These are phyloP conservation scores for Starmerella sirachaensis DNA, from an alignment of 805 yeast genomes.

Conservation along the genomic window DNA sequence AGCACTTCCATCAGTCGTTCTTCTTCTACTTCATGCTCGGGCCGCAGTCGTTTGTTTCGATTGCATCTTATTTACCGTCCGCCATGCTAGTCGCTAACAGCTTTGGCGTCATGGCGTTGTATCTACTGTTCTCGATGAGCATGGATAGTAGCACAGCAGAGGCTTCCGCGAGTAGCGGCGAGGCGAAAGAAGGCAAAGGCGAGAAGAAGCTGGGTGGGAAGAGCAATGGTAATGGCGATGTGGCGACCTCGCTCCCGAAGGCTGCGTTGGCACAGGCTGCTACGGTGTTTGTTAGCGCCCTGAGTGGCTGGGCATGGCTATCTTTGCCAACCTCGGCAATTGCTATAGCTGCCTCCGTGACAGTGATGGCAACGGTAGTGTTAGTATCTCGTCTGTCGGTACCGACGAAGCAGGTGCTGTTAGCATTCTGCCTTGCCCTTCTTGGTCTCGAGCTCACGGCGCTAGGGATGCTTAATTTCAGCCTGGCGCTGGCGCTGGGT, in stretches of 20 bases:
- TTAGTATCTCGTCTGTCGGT: background rate
- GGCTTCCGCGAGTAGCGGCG: too few relatives aligned
- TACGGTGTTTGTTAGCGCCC: conserved; percentile 28
- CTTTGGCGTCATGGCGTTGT: conserved; percentile 57
- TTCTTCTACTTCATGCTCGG: conserved; percentile 78
- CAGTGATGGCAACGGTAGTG: background rate
- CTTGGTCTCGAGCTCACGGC: conserved; percentile 61
- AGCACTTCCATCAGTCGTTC: conserved; percentile 93
- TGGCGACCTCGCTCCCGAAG: background rate
- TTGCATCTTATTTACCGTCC: conserved; percentile 84
- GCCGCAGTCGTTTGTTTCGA: conserved; percentile 74
- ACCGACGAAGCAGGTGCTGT: conserved; percentile 23
- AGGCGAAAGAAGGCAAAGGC: too few relatives aligned
- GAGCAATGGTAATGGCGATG: background rate
- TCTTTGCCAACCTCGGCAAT: background rate
- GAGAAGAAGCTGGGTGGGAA: too few relatives aligned
- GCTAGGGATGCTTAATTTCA: conserved; percentile 68
- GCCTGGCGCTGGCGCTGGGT: conserved; percentile 65
- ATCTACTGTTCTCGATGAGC: conserved; percentile 1
- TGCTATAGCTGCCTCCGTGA: background rate
- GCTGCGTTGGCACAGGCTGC: conserved; percentile 1
- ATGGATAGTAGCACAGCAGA: background rate
- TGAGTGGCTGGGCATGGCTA: conserved; percentile 19
- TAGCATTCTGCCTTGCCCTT: conserved; percentile 42
- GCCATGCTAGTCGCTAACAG: conserved; percentile 61